These are phyloP conservation scores for Saccharomyces hybrid DNA, from an alignment of 1,139 yeast genomes.

Conservation along the genomic window DNA sequence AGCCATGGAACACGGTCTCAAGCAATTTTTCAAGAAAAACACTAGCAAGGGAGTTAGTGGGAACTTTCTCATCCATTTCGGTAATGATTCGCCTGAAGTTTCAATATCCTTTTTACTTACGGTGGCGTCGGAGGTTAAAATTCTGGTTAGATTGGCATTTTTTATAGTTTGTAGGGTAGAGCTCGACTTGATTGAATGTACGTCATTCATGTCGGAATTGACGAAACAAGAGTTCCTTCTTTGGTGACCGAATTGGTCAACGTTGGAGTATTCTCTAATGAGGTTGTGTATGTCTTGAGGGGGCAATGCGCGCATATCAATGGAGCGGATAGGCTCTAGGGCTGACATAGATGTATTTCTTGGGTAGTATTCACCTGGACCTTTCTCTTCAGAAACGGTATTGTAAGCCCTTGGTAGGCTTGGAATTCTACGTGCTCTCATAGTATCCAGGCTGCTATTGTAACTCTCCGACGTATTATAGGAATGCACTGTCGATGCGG, in stretches of 20 bases:
- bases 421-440: background rate
- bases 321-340: slow-evolving; percentile 13
- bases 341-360: background rate
- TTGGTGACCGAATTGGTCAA: slow-evolving; percentile 28
- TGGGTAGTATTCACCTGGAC: background rate
- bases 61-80: slow-evolving; percentile 24
- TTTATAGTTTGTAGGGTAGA: slow-evolving; percentile 4
- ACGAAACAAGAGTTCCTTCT: slow-evolving; percentile 14
- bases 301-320: slow-evolving; percentile 36
- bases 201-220: slow-evolving; percentile 1
- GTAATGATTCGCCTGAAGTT: slow-evolving; percentile 26
- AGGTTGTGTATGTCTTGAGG: slow-evolving; percentile 51
- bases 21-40: slow-evolving; percentile 48
- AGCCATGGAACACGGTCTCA: slow-evolving; percentile 63
- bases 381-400: background rate
- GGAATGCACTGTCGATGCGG: background rate
- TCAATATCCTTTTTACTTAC: slow-evolving; percentile 28
- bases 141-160: slow-evolving; percentile 24
- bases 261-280: slow-evolving; percentile 53
- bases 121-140: slow-evolving; percentile 32
- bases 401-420: background rate
- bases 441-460: background rate
- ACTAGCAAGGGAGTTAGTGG: slow-evolving; percentile 26
- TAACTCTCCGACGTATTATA: background rate
- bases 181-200: background rate